phyloP scores from a whole-genome alignment of 495 filamentous ascomycete genomes.

The Aspergillus leporis region DNA sequence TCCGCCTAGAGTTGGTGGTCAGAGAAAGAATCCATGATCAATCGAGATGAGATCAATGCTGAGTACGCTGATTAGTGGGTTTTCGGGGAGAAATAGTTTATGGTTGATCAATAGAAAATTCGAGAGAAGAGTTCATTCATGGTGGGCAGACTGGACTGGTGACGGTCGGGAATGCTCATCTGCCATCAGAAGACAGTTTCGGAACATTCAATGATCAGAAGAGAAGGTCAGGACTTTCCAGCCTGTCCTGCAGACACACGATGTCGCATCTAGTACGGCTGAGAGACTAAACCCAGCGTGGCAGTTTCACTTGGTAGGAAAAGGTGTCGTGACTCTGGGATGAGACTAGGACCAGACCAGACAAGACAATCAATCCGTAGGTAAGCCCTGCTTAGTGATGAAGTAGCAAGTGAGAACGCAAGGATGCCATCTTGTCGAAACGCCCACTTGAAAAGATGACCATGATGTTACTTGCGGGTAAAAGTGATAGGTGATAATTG shows the following conservation, averaged over 20 bases:
- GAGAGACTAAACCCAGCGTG: background rate
- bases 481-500: background rate
- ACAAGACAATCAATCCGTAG: background rate
- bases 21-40: background rate
- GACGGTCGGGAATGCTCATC: background rate
- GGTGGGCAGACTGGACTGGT: background rate
- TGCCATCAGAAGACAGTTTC: background rate
- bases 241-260: background rate
- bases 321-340: background rate
- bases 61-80: background rate
- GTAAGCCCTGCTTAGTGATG: background rate
- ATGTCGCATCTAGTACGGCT: background rate
- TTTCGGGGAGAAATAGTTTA: background rate
- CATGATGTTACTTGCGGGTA: background rate
- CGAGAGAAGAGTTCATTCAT: no score
- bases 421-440: background rate
- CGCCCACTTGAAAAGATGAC: background rate
- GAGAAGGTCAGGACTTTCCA: constrained; percentile 4
- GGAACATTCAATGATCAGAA: constrained; percentile 2
- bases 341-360: background rate
- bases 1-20: background rate
- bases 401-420: background rate
- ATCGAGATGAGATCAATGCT: background rate
- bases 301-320: background rate
- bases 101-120: background rate